Evolutionary conservation across 2,329 filamentous ascomycete genomes (phyloP).

Genomic region (Seiridium unicorne): DNA sequence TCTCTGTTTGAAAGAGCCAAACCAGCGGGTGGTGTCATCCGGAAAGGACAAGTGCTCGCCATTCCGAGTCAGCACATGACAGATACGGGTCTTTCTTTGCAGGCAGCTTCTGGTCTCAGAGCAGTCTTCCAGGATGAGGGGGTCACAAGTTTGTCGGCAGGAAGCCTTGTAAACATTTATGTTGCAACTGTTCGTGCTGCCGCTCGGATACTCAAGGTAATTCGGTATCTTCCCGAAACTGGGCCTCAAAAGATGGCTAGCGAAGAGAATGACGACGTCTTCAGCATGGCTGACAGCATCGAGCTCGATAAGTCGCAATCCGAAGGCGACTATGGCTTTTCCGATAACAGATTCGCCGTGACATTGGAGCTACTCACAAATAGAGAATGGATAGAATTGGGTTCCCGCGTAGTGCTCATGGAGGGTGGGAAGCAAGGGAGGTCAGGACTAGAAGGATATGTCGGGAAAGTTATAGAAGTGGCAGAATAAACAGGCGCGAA

Average conservation of each 20-base stretch:
- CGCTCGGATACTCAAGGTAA: constrained; percentile 67
- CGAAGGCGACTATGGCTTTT: constrained; percentile 20
- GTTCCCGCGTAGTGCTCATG: constrained; percentile 67
- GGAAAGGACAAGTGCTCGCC: constrained; percentile 83
- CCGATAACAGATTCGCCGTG: constrained; percentile 47
- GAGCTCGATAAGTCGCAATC: constrained; percentile 32
- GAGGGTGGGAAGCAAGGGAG: constrained; percentile 68
- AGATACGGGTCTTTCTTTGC: constrained; percentile 55
- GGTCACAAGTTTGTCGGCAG: constrained; percentile 61
- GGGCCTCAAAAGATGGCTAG: constrained; percentile 23
- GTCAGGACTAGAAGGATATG: constrained; percentile 69
- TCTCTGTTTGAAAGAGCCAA: constrained; percentile 24
- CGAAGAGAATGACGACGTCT: constrained; percentile 53
- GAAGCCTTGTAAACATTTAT: constrained; percentile 77
- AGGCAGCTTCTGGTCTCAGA: constrained; percentile 66
- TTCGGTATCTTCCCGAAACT: constrained; percentile 22
- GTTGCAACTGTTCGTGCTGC: constrained; percentile 82
- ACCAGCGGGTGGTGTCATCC: constrained; percentile 41
- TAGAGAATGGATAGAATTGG: constrained; percentile 72
- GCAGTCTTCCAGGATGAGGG: constrained; percentile 68
- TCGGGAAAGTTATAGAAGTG: constrained; percentile 65
- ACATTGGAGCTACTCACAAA: constrained; percentile 67
- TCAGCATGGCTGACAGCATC: constrained; percentile 51
- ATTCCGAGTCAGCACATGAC: constrained; percentile 59
- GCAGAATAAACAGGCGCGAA: constrained; percentile 38